Evolutionary conservation across 2,329 filamentous ascomycete species (phyloP).

Genomic region (Colletotrichum navitas): DNA sequence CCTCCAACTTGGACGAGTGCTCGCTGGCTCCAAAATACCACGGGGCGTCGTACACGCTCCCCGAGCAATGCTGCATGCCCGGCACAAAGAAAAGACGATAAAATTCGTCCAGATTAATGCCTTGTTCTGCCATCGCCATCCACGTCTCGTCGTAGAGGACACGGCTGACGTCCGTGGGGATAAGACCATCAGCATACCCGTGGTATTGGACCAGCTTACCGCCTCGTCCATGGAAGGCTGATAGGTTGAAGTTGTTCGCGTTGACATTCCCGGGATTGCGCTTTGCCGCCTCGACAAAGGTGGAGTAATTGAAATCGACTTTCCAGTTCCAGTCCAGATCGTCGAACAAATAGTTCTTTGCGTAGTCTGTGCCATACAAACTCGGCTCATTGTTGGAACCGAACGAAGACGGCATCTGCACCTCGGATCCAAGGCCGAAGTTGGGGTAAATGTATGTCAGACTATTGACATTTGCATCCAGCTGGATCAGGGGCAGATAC

Average conservation of each 20-base stretch:
- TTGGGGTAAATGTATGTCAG: conserved; percentile 53
- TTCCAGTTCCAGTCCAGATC: conserved; percentile 54
- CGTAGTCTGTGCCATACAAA: conserved; percentile 49
- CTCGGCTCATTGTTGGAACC: conserved; percentile 41
- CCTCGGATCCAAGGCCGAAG: conserved; percentile 62
- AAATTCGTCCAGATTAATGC: conserved; percentile 53
- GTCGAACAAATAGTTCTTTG: conserved; percentile 56
- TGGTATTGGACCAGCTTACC: conserved; percentile 62
- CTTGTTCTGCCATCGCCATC: conserved; percentile 53
- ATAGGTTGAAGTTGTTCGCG: conserved; percentile 56
- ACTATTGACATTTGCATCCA: conserved; percentile 45
- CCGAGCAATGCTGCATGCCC: conserved; percentile 63
- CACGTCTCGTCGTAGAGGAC: conserved; percentile 63
- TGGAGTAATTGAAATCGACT: conserved; percentile 52
- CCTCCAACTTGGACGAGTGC: conserved; percentile 47
- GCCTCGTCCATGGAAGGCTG: conserved; percentile 54
- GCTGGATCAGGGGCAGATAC: conserved; percentile 47
- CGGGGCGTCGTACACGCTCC: conserved; percentile 49
- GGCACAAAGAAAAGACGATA: conserved; percentile 65
- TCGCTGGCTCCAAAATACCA: conserved; percentile 50
- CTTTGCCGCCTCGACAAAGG: conserved; percentile 40
- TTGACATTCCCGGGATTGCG: conserved; percentile 55
- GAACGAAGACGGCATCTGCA: conserved; percentile 47
- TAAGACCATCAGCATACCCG: conserved; percentile 56
- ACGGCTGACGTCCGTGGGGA: conserved; percentile 59